Conservation (phyloP, 345 rosid species). For the Excoecaria cochinchinensis region DNA sequence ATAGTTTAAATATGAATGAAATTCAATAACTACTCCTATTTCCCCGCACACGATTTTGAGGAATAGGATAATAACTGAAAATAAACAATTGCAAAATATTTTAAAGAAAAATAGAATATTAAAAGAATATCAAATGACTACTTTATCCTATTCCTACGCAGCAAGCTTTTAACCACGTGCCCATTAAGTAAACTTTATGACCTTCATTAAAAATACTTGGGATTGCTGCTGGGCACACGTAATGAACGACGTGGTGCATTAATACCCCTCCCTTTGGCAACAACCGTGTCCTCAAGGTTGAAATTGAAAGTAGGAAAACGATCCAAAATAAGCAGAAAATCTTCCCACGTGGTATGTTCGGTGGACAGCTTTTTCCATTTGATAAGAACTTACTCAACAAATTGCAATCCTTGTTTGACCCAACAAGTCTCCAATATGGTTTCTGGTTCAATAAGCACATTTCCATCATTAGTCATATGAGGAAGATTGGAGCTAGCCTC, state of each 20-base stretch:
- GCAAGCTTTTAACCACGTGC: not conserved
- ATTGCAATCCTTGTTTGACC: no score
- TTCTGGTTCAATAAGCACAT: no score
- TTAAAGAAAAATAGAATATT: not conserved
- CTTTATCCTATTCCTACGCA: not conserved
- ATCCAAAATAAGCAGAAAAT: no score
- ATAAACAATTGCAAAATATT: not conserved
- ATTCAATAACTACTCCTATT: conserved; percentile 1
- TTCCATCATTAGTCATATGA: no score
- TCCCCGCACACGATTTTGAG: not conserved
- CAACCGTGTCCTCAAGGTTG: no score
- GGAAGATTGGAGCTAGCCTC: no score
- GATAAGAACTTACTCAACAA: no score
- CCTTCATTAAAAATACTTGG: not conserved
- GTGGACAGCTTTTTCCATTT: no score
- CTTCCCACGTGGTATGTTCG: no score
- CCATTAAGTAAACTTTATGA: not conserved
- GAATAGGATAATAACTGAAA: not conserved
- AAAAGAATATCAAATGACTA: not conserved
- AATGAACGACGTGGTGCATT: not conserved
- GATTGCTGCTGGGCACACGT: not conserved
- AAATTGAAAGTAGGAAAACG: no score
- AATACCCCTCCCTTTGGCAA: not conserved
- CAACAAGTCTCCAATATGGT: no score
- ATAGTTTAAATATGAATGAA: not conserved